Percentiles rank a stretch among this genome's conserved stretches.
Evolutionary conservation across 2,329 filamentous ascomycete genomes (phyloP).

Genomic region (Metarhizium anisopliae): DNA sequence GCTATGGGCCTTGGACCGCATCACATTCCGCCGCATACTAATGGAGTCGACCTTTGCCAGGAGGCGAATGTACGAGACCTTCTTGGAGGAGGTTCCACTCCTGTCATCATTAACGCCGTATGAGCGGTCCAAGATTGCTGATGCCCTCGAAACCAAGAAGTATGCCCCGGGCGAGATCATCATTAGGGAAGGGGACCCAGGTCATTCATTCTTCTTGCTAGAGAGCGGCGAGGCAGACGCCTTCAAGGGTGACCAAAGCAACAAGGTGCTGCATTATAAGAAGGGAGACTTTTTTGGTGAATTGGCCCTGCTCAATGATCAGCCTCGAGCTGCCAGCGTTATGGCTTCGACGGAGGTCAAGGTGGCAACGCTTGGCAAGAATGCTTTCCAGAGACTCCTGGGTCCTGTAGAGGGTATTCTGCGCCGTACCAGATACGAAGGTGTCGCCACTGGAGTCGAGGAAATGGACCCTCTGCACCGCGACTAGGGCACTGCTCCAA

Average conservation of each 20-base stretch:
- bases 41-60: constrained; percentile 98
- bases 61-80: constrained; percentile 92
- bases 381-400: constrained; percentile 86
- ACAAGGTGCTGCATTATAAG: constrained; percentile 69
- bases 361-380: constrained; percentile 84
- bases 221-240: constrained; percentile 83
- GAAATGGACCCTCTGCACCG: constrained; percentile 57
- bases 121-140: constrained; percentile 94
- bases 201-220: constrained; percentile 84
- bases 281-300: constrained; percentile 98
- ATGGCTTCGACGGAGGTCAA: constrained; percentile 81
- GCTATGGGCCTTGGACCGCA: constrained; percentile 87
- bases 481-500: constrained; percentile 13
- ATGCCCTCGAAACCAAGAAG: constrained; percentile 87
- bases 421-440: constrained; percentile 63
- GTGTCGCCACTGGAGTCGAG: constrained; percentile 52
- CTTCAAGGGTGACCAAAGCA: constrained; percentile 63
- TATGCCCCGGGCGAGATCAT: constrained; percentile 72
- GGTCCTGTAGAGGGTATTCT: constrained; percentile 93
- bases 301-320: constrained; percentile 85
- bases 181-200: constrained; percentile 85
- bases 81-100: constrained; percentile 87
- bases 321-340: constrained; percentile 83
- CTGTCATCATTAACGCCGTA: constrained; percentile 78
- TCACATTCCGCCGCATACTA: constrained; percentile 94